A percentile compares a stretch with the other conserved stretches of the same genome.
Evolutionary conservation across 805 yeast species (phyloP).

Genomic region (Saturnispora sekii): DNA sequence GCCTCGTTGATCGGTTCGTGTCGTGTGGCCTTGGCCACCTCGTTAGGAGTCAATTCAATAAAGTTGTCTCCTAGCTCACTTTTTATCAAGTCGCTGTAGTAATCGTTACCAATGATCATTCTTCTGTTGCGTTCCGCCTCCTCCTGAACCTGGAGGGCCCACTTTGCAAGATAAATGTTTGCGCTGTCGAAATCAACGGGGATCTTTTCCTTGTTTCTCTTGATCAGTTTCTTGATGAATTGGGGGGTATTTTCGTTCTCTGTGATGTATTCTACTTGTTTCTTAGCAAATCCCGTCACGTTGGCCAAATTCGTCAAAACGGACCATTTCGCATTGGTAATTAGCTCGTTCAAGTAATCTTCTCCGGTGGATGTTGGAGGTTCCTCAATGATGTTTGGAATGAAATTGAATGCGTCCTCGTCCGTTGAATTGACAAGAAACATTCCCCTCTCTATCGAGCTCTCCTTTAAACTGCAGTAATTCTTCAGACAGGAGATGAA

Average conservation of each 20-base stretch:
- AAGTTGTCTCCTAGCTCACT: slow-evolving; percentile 51
- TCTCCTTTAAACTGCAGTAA: slow-evolving; percentile 53
- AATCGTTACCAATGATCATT: slow-evolving; percentile 46
- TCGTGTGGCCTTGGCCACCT: slow-evolving; percentile 52
- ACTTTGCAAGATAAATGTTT: slow-evolving; percentile 82
- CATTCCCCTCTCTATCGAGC: slow-evolving; percentile 64
- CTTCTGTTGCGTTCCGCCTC: slow-evolving; percentile 64
- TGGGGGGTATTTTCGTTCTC: slow-evolving; percentile 38
- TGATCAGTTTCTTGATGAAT: slow-evolving; percentile 47
- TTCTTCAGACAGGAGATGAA: slow-evolving; percentile 47
- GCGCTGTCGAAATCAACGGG: slow-evolving; percentile 93
- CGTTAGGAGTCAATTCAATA: slow-evolving; percentile 45
- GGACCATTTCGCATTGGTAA: slow-evolving; percentile 76
- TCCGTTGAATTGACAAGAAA: slow-evolving; percentile 70
- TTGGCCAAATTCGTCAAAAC: slow-evolving; percentile 77
- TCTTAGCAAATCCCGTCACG: slow-evolving; percentile 56
- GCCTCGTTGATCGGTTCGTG: slow-evolving; percentile 52
- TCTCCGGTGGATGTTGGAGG: slow-evolving; percentile 30
- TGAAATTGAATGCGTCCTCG: slow-evolving; percentile 52
- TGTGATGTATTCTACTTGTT: slow-evolving; percentile 45
- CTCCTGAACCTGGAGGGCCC: slow-evolving; percentile 92
- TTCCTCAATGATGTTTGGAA: slow-evolving; percentile 30
- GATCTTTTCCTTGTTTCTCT: slow-evolving; percentile 53
- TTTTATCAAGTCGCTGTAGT: slow-evolving; percentile 44
- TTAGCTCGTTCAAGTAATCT: slow-evolving; percentile 33